These are phyloP conservation scores for Alternaria rosae DNA, from an alignment of 2,329 filamentous ascomycete species.

Conservation along the genomic window DNA sequence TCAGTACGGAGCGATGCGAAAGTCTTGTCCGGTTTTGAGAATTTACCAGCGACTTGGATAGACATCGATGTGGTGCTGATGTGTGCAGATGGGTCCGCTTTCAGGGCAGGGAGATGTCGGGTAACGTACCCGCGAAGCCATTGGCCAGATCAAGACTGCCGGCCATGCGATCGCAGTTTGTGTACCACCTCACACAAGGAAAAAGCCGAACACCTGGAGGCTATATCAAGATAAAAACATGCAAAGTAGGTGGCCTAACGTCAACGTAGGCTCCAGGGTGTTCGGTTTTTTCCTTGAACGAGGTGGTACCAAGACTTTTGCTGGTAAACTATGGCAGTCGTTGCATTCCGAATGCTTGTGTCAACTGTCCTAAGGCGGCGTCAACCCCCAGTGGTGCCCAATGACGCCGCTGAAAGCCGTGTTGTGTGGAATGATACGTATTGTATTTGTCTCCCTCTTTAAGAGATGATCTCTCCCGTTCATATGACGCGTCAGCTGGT, in stretches of 20 bases:
- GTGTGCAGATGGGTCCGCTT: no score
- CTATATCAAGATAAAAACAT: background rate
- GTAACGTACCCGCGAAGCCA: background rate
- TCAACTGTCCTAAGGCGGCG: background rate
- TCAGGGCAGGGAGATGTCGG: background rate
- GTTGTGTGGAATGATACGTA: background rate
- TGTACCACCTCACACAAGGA: background rate
- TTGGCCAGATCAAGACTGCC: background rate
- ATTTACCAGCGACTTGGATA: background rate
- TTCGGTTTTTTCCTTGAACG: background rate
- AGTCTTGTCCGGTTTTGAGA: no score
- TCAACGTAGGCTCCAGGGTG: background rate
- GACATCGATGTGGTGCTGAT: background rate
- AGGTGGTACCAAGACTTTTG: no score
- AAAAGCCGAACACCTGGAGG: background rate
- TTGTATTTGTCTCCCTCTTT: background rate
- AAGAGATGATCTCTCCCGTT: background rate
- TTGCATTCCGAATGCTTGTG: background rate
- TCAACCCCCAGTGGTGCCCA: background rate
- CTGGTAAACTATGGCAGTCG: no score
- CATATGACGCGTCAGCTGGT: constrained; percentile 9
- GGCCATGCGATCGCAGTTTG: background rate
- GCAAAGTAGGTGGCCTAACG: background rate
- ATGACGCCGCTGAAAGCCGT: background rate
- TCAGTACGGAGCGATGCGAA: background rate